Evolutionary conservation across 2,329 filamentous ascomycete species (phyloP).

Genomic region (Ophiostoma populinum): DNA sequence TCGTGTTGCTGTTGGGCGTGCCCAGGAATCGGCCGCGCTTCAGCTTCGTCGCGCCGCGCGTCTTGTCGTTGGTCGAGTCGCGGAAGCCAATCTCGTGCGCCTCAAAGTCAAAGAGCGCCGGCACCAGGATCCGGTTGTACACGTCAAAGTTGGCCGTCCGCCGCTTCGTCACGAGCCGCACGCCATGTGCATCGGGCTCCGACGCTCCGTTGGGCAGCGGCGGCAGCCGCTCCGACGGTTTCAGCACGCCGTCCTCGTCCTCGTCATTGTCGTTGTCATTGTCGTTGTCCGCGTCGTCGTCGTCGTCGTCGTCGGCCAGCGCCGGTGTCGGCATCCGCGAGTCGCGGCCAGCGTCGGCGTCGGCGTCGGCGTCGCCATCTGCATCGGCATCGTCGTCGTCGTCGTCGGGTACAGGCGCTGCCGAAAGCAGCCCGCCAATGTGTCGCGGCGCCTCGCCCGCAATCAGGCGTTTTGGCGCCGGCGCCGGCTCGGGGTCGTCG

Average conservation of each 20-base stretch:
- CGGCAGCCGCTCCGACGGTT: slow-evolving; percentile 9
- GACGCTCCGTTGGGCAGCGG: slow-evolving; percentile 22
- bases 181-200: slow-evolving; percentile 34
- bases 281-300: slow-evolving; percentile 7
- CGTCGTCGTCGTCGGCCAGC: slow-evolving; percentile 8
- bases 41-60: slow-evolving; percentile 32
- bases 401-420: slow-evolving; percentile 15
- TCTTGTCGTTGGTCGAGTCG: slow-evolving; percentile 38
- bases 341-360: slow-evolving; percentile 1
- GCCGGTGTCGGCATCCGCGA: slow-evolving; percentile 5
- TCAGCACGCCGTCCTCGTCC: slow-evolving; percentile 12
- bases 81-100: slow-evolving; percentile 41
- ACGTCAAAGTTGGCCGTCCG: slow-evolving; percentile 21
- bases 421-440: slow-evolving; percentile 22
- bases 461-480: slow-evolving; percentile 28
- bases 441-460: slow-evolving; percentile 21
- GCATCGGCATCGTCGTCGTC: slow-evolving; percentile 8
- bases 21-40: slow-evolving; percentile 36
- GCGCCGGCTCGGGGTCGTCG: slow-evolving; percentile 30
- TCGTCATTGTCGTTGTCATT: slow-evolving; percentile 8
- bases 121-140: slow-evolving; percentile 37
- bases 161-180: slow-evolving; percentile 26
- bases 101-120: slow-evolving; percentile 29
- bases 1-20: slow-evolving; percentile 33
- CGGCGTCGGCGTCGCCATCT: slow-evolving; percentile 6